Evolutionary conservation across 129 eudicot genomes (phyloP).

Genomic region (Chrysanthemum lavandulifolium): DNA sequence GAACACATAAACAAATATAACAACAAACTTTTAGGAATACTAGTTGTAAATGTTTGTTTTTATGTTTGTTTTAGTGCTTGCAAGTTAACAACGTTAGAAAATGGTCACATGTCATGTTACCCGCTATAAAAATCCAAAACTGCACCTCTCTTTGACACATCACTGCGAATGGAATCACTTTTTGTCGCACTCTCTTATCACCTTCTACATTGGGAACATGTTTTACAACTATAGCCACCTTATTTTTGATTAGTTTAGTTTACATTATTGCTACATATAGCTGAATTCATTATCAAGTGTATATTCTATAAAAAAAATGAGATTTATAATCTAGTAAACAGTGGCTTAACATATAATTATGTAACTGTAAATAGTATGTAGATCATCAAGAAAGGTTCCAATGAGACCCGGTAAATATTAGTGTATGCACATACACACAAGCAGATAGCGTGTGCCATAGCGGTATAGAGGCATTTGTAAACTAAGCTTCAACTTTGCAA

Average conservation of each 20-base stretch:
- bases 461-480: too few relatives aligned
- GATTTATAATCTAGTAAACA: too few relatives aligned
- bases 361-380: too few relatives aligned
- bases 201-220: constrained; percentile 37
- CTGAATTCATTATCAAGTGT: too few relatives aligned
- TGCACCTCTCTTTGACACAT: constrained; percentile 31
- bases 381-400: too few relatives aligned
- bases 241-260: background rate
- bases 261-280: background rate
- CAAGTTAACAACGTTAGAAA: constrained; percentile 28
- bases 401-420: too few relatives aligned
- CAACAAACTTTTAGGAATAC: background rate
- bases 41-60: constrained; percentile 24
- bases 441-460: too few relatives aligned
- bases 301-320: too few relatives aligned
- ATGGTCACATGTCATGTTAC: constrained; percentile 37
- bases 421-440: too few relatives aligned
- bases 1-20: background rate
- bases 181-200: constrained; percentile 29
- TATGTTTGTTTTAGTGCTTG: constrained; percentile 29
- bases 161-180: constrained; percentile 27
- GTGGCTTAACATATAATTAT: too few relatives aligned
- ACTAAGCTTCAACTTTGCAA: too few relatives aligned
- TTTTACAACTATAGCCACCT: background rate
- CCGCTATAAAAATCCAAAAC: constrained; percentile 31